Percentiles rank a stretch among this genome's conserved stretches.
Evolutionary conservation across 805 yeast species (phyloP).

Genomic region (Diddensiella caesifluorescens): DNA sequence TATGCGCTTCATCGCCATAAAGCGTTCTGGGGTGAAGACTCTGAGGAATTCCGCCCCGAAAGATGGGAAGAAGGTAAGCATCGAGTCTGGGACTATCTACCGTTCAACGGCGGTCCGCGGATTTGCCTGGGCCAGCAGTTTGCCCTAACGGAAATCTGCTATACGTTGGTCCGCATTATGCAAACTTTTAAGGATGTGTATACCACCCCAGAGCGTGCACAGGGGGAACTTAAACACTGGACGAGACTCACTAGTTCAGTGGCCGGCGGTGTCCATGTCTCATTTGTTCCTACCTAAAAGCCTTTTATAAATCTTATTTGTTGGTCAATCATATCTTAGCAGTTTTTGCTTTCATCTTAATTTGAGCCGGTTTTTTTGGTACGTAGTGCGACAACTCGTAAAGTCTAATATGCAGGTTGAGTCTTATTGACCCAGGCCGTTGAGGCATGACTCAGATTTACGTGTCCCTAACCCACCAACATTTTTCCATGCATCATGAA

Average conservation of each 20-base stretch:
- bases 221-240: conserved; percentile 25
- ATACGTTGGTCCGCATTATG: conserved; percentile 37
- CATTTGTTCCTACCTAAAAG: conserved; percentile 11
- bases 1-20: conserved; percentile 41
- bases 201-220: conserved; percentile 1
- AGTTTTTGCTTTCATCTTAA: too few species aligned
- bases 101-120: conserved; percentile 53
- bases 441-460: too few species aligned
- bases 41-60: conserved; percentile 42
- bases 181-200: conserved; percentile 23
- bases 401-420: too few species aligned
- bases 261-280: conserved; percentile 18
- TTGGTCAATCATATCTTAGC: too few species aligned
- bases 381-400: too few species aligned
- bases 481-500: too few species aligned
- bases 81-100: conserved; percentile 46
- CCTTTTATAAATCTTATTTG: too few species aligned
- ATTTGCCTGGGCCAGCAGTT: conserved; percentile 53
- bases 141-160: conserved; percentile 49
- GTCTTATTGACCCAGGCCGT: too few species aligned
- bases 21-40: conserved; percentile 42
- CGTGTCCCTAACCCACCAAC: too few species aligned
- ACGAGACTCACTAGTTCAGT: conserved; percentile 16
- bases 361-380: too few species aligned
- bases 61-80: conserved; percentile 36